Base-by-base conservation (phyloP, 1,139 yeast species). In the Eremothecium gossypii region DNA sequence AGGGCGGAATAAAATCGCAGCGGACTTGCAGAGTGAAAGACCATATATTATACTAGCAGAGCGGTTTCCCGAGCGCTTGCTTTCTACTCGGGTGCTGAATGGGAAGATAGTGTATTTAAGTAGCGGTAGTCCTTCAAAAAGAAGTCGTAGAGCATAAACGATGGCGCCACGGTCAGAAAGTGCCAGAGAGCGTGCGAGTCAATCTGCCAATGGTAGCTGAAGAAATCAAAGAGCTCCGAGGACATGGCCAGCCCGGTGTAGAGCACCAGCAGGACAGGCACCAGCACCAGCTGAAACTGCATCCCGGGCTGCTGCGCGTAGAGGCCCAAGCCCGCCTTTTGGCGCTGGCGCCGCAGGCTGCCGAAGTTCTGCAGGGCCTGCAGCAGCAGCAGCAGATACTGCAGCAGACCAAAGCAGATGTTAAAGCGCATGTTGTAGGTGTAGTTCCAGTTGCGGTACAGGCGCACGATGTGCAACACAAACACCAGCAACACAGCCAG, bases 131-230 rank as follows among this genome's bases (percentile, higher is more conserved):
- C 71, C n/a, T 52, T 47, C 4, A 60, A 45, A 41, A 67, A 59
- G 50, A 67, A 66, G 11, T 58, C 58, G 45, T 66, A 67, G 2
- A 67, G 44, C 41, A 55, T 55, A 48, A 58, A 64, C 2, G 69
- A 60, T 3, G 93, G 91, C 54, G 82, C 59, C 3, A 83, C 79
- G 0, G 94, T 83, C 12, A 79, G 77, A 42, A 79, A 67, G 61
- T 89, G 98, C 97, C 97, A 89, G 45, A 89, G 65, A 1, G 96
- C 79, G 62, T 91, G 98, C 0, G 98, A 96, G 64, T 91, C 98
- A 1, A 91, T 61, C 43, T 83, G 70, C 49, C 75, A 80, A 41
- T 60, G 67, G 44, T 77, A 62, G 3, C 91, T 95, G 5, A 95
- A 76, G 58, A 89, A 91, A 62, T 91, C 98, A 61, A 87, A 83